Evolutionary conservation across 768 basidiomycete genomes (phyloP), one percentile per base, ranked within the genome.

Genomic region (Leucocoprinus birnbaumii): DNA sequence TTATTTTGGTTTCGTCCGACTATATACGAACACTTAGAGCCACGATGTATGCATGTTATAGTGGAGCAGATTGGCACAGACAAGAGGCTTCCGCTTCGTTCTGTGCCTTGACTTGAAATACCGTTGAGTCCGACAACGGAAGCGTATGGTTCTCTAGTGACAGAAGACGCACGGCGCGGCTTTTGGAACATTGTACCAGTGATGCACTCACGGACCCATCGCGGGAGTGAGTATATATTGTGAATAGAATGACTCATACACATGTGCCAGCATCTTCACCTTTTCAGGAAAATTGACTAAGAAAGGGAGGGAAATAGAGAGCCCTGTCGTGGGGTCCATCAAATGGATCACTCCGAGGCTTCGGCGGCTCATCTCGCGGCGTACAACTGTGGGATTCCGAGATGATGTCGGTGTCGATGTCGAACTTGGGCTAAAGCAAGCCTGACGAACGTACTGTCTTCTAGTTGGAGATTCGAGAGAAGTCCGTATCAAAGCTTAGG

Each of bases 241-340:
- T 31, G 26, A 31, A 41, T n/a, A 18, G 46, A 41, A 16, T 48
- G 53, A 55, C 35, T 55, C 53, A 11, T 27, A 19, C 14, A 7
- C 18, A 24, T 19, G 53, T n/a, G 38, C 19, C 41, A 40, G 47
- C 46, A 34, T 19, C 14, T 14, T 18, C 21, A 26, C 53, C 46
- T 48, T 41, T 55, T 55, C 46, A 40, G 46, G 53, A 24, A 55
- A 55, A 22, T 40, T 55, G 53, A 55, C 53, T 55, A 48, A 55
- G 22, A 22, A n/a, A 47, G 45, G 5, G 19, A 34, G 48, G 40
- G 54, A 48, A 55, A 48, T 48, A 42, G 48, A 48, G 40, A 24
- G 40, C 35, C 27, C 25, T 9, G 5, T 35, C 9, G 18, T 18
- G 25, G 25, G 52, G 44, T 53, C 3, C 52, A 55, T 55, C 54